phyloP scores from a whole-genome alignment of 2,329 filamentous ascomycete genomes.

The Mariannaea sp. region DNA sequence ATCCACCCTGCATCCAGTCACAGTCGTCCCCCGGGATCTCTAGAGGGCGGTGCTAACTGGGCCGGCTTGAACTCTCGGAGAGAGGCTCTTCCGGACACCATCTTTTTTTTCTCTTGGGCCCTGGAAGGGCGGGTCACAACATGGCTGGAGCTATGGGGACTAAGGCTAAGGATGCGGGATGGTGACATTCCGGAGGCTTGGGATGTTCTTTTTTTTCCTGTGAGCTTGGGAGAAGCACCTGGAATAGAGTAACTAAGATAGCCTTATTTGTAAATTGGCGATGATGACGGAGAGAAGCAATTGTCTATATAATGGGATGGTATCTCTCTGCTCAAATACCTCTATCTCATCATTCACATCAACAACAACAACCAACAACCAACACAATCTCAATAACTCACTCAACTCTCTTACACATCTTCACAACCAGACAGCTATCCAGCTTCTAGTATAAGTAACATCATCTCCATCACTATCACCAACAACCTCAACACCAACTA shows the following conservation, averaged over 20 bases:
- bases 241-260: conserved; percentile 5
- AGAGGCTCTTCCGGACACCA: background rate
- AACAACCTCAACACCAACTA: background rate
- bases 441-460: no score
- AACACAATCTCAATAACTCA: conserved; percentile 8
- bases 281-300: background rate
- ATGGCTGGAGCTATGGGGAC: conserved; percentile 7
- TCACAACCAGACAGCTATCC: conserved; percentile 7
- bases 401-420: background rate
- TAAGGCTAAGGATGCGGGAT: background rate
- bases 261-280: background rate
- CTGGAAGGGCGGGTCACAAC: conserved; percentile 9
- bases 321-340: conserved; percentile 7
- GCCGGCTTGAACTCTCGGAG: conserved; percentile 4
- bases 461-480: background rate
- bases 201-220: no score
- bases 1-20: no score
- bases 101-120: no score
- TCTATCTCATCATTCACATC: conserved; percentile 16
- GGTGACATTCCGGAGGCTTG: conserved; percentile 4
- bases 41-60: conserved; percentile 12
- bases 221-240: no score
- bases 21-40: no score
- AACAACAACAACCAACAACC: no score
- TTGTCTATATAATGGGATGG: conserved; percentile 33